Conservation (phyloP, 495 filamentous ascomycete species). For the Aspergillus taichungensis region DNA sequence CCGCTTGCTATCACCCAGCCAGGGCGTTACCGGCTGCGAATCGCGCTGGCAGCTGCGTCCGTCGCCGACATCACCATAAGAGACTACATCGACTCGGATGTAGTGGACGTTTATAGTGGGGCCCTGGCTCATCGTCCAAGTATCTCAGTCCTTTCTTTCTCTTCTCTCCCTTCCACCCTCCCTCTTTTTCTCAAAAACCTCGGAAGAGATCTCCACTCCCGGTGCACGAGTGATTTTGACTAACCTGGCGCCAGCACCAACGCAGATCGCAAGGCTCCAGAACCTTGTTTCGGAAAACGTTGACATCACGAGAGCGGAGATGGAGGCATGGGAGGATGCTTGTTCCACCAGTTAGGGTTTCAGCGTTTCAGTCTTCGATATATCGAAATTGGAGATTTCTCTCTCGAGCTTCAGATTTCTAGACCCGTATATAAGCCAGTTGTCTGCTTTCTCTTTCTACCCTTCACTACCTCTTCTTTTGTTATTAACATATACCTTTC, state of each 20-base stretch:
- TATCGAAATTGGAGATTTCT: too few relatives aligned
- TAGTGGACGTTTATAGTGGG: slow-evolving; percentile 26
- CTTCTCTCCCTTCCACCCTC: neutral
- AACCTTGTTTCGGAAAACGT: slow-evolving; percentile 28
- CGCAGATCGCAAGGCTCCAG: slow-evolving; percentile 21
- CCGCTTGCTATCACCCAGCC: slow-evolving; percentile 23
- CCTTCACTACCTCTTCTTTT: too few relatives aligned
- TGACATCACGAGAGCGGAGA: slow-evolving; percentile 28
- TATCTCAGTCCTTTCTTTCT: slow-evolving; percentile 13
- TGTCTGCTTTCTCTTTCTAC: too few relatives aligned
- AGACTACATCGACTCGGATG: slow-evolving; percentile 24
- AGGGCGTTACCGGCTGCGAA: slow-evolving; percentile 27
- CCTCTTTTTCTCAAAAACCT: neutral
- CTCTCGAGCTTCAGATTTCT: too few relatives aligned
- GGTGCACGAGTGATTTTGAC: slow-evolving; percentile 10
- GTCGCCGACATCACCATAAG: slow-evolving; percentile 23
- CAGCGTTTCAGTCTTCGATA: neutral
- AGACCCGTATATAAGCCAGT: too few relatives aligned
- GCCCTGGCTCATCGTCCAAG: slow-evolving; percentile 26
- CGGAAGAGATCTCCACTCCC: neutral
- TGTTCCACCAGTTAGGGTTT: slow-evolving; percentile 6
- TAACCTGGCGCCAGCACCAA: slow-evolving; percentile 14
- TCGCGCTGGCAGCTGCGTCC: slow-evolving; percentile 29
- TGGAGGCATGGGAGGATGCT: slow-evolving; percentile 26
- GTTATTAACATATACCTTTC: too few relatives aligned